Evolutionary conservation across 164 flowering plant species (phyloP).

Genomic region (Kingdonia uniflora): DNA sequence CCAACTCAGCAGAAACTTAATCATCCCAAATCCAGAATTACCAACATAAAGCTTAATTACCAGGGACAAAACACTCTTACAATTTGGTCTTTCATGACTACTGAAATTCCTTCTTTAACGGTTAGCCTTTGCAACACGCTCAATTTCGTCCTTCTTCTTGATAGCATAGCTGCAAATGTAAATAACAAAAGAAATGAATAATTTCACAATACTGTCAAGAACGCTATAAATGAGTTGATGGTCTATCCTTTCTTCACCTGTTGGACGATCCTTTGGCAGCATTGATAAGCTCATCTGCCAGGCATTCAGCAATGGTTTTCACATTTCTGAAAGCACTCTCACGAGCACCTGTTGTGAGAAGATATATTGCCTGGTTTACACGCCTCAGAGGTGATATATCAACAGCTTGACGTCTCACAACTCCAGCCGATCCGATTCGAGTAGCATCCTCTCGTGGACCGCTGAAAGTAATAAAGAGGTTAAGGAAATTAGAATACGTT

Average conservation of each 20-base stretch:
- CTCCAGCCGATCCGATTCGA: slow-evolving; percentile 27
- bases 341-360: slow-evolving; percentile 25
- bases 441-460: slow-evolving; percentile 31
- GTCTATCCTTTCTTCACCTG: slow-evolving; percentile 5
- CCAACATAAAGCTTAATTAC: not conserved
- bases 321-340: slow-evolving; percentile 29
- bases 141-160: slow-evolving; percentile 25
- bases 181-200: not conserved
- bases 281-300: slow-evolving; percentile 29
- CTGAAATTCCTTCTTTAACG: not conserved
- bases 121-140: slow-evolving; percentile 27
- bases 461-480: slow-evolving; percentile 8
- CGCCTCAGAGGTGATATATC: slow-evolving; percentile 28
- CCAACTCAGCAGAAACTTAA: not conserved
- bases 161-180: slow-evolving; percentile 20
- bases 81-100: not conserved
- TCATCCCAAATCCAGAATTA: not conserved
- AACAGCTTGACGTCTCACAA: slow-evolving; percentile 26
- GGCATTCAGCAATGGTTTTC: slow-evolving; percentile 25
- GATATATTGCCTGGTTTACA: slow-evolving; percentile 26
- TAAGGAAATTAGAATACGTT: too few relatives aligned
- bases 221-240: not conserved
- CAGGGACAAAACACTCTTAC: not conserved
- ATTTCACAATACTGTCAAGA: not conserved
- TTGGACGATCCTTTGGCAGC: slow-evolving; percentile 27